Percentiles rank a stretch among this genome's conserved stretches.
These are phyloP conservation scores for Fonsecaea multimorphosa DNA, from an alignment of 2,329 filamentous ascomycete genomes.

Conservation along the genomic window DNA sequence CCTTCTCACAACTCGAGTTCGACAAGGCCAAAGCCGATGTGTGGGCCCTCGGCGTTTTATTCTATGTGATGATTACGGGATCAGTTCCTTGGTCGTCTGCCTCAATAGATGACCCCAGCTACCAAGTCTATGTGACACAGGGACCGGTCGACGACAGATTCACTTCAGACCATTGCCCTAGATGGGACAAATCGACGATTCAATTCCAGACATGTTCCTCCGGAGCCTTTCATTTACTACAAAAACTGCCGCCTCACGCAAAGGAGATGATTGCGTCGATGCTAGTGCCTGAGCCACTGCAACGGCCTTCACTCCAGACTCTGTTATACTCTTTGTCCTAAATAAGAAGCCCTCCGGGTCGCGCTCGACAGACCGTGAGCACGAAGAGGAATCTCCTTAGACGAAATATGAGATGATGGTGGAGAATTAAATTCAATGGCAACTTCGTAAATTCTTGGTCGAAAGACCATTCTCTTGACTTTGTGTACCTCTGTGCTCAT, in stretches of 20 bases:
- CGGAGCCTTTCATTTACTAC: background rate
- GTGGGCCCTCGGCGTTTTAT: constrained; percentile 8
- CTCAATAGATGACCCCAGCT: background rate
- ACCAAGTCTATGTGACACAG: constrained; percentile 1
- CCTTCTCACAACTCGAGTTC: constrained; percentile 10
- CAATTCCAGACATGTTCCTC: background rate
- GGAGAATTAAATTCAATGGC: too few species aligned
- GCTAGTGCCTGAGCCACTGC: background rate
- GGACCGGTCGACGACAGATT: background rate
- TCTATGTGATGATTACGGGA: constrained; percentile 1
- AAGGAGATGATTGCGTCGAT: constrained; percentile 6
- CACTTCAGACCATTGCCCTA: background rate
- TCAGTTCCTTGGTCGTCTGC: constrained; percentile 1
- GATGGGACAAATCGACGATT: background rate
- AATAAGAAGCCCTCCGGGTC: background rate
- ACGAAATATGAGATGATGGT: too few species aligned
- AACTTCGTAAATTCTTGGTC: too few species aligned
- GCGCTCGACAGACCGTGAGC: too few species aligned
- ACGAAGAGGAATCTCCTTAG: too few species aligned
- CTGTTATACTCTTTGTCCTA: background rate
- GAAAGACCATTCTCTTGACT: too few species aligned
- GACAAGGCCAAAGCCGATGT: constrained; percentile 11
- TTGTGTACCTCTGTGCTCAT: background rate
- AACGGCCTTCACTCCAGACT: background rate
- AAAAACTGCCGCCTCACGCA: background rate